phyloP scores from a whole-genome alignment of 768 basidiomycete species.

The Lanmaoa pseudosensibilis region DNA sequence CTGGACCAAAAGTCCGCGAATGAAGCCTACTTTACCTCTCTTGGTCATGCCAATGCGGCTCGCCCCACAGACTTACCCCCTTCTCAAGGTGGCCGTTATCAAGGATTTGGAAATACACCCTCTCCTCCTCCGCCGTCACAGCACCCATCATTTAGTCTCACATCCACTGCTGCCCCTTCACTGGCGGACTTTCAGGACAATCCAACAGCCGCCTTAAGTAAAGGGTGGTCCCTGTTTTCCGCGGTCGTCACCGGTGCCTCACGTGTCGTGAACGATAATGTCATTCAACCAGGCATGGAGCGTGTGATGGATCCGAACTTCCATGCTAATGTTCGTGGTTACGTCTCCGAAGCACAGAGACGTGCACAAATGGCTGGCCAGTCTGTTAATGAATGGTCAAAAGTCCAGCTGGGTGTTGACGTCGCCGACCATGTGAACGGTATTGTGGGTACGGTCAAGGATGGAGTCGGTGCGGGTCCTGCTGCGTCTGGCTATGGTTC shows the following conservation, averaged over 20 bases:
- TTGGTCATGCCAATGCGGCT: conserved; percentile 79
- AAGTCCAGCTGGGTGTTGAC: conserved; percentile 77
- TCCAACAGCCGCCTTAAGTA: conserved; percentile 80
- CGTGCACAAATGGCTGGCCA: conserved; percentile 61
- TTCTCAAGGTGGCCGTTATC: conserved; percentile 90
- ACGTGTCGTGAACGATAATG: conserved; percentile 75
- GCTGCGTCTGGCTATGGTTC: conserved; percentile 51
- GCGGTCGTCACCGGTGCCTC: conserved; percentile 79
- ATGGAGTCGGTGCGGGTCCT: conserved; percentile 56
- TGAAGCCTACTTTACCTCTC: conserved; percentile 79
- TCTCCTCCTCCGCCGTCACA: conserved; percentile 50
- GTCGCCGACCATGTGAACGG: conserved; percentile 76
- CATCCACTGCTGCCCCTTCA: conserved; percentile 78
- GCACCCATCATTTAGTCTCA: conserved; percentile 69
- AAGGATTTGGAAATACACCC: conserved; percentile 90
- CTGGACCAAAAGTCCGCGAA: conserved; percentile 74
- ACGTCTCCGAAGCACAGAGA: conserved; percentile 67
- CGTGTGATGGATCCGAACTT: conserved; percentile 78
- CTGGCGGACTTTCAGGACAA: conserved; percentile 83
- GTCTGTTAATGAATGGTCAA: conserved; percentile 76
- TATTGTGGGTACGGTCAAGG: conserved; percentile 63
- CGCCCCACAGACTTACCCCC: conserved; percentile 83
- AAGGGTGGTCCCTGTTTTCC: conserved; percentile 96
- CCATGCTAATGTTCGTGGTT: conserved; percentile 71
- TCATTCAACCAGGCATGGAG: conserved; percentile 89